Percentiles rank a stretch among this genome's conserved stretches.
Conservation (phyloP, 2,329 filamentous ascomycete species). For the Talaromyces funiculosus region DNA sequence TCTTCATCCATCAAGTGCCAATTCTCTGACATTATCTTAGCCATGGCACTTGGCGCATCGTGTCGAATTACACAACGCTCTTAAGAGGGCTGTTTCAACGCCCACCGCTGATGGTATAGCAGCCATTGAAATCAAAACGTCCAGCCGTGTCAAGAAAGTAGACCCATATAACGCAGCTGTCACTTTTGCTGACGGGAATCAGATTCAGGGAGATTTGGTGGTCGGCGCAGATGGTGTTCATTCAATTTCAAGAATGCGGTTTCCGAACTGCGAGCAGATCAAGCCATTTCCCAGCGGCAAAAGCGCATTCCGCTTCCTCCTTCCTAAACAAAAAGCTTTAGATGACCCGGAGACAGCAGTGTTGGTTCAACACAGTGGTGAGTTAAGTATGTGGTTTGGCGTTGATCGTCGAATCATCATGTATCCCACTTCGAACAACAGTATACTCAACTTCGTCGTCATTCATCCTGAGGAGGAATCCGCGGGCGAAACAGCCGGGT, state of each 20-base stretch:
- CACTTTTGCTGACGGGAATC: conserved; percentile 42
- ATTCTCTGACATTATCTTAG: conserved; percentile 15
- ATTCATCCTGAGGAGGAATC: conserved; percentile 48
- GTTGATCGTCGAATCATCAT: conserved; percentile 43
- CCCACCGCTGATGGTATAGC: conserved; percentile 29
- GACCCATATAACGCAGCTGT: conserved; percentile 39
- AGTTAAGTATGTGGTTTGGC: conserved; percentile 42
- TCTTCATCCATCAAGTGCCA: background rate
- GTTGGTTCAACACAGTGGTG: conserved; percentile 33
- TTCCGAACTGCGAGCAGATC: conserved; percentile 18
- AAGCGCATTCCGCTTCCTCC: conserved; percentile 53
- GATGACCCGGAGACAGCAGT: conserved; percentile 36
- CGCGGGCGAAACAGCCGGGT: conserved; percentile 25
- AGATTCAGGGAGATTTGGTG: conserved; percentile 45
- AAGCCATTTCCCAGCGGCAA: conserved; percentile 47
- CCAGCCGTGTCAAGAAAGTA: conserved; percentile 42
- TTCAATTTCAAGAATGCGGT: conserved; percentile 23
- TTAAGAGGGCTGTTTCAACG: conserved; percentile 45
- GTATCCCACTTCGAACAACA: conserved; percentile 45
- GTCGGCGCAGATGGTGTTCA: conserved; percentile 53
- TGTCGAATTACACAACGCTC: conserved; percentile 47
- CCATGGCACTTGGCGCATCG: conserved; percentile 52
- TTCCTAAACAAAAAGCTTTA: conserved; percentile 42
- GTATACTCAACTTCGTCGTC: conserved; percentile 47
- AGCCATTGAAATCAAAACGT: conserved; percentile 36